Percentiles rank a stretch among this genome's conserved stretches.
Evolutionary conservation across 768 basidiomycete species (phyloP).

Genomic region (Russula lepida): DNA sequence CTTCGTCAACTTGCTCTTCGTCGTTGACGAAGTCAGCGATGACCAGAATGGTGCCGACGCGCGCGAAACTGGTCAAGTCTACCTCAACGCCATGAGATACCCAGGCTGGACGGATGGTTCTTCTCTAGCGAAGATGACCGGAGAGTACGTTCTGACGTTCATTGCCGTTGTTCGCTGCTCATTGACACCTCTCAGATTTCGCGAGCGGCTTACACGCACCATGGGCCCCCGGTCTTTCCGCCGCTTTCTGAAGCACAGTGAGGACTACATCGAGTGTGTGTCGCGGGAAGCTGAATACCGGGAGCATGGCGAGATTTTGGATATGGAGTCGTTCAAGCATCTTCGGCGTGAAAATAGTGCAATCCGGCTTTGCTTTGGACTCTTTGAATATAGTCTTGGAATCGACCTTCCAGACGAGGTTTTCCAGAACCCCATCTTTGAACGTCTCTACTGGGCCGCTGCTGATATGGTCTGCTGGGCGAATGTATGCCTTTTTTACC

Average conservation of each 20-base stretch:
- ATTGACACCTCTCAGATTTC: conserved; percentile 37
- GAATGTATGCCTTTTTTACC: conserved; percentile 40
- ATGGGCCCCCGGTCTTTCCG: conserved; percentile 40
- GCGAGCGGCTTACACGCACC: conserved; percentile 38
- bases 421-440: conserved; percentile 48
- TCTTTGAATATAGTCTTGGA: conserved; percentile 56
- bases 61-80: conserved; percentile 44
- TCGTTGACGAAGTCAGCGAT: conserved; percentile 63
- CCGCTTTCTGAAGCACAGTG: conserved; percentile 48
- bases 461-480: conserved; percentile 66
- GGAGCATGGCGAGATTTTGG: conserved; percentile 48
- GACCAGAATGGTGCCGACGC: conserved; percentile 56
- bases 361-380: conserved; percentile 55
- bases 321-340: conserved; percentile 43
- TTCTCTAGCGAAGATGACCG: conserved; percentile 50
- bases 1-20: conserved; percentile 46
- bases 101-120: conserved; percentile 51
- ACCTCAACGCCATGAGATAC: conserved; percentile 48
- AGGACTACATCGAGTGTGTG: conserved; percentile 51
- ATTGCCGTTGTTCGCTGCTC: background rate
- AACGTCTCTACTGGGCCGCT: conserved; percentile 51
- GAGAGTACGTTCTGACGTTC: conserved; percentile 39
- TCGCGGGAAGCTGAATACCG: conserved; percentile 56
- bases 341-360: conserved; percentile 68
- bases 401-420: conserved; percentile 58